Evolutionary conservation across 1,139 yeast genomes (phyloP).

Genomic region (Taiozyma sp.): DNA sequence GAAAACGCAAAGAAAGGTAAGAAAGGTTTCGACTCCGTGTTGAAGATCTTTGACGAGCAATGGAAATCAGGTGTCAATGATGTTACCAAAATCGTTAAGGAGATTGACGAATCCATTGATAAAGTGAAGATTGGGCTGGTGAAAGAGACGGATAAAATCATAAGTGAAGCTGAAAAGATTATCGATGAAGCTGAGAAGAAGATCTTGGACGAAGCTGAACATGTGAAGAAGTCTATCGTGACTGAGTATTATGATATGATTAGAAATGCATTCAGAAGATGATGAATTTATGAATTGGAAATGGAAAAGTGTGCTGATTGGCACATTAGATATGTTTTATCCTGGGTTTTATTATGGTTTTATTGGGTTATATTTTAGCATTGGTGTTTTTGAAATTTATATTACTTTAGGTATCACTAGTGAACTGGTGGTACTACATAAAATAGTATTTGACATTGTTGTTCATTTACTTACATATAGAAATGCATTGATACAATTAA

Average conservation of each 20-base stretch:
- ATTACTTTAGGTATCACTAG: background rate
- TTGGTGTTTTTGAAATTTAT: background rate
- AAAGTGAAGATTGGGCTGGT: slow-evolving; percentile 21
- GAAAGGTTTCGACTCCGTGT: slow-evolving; percentile 76
- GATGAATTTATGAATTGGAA: background rate
- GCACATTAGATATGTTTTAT: background rate
- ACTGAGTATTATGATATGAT: slow-evolving; percentile 25
- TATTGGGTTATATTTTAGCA: background rate
- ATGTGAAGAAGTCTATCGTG: slow-evolving; percentile 27
- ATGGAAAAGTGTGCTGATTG: background rate
- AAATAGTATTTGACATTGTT: background rate
- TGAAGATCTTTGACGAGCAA: slow-evolving; percentile 46
- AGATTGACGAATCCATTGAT: slow-evolving; percentile 24
- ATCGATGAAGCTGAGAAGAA: slow-evolving; percentile 9
- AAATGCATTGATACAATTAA: background rate
- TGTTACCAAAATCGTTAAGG: slow-evolving; percentile 24
- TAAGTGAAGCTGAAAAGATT: slow-evolving; percentile 8
- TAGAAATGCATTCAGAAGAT: slow-evolving; percentile 27
- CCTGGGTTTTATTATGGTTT: background rate
- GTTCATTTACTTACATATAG: background rate
- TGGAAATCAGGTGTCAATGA: slow-evolving; percentile 36
- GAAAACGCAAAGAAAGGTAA: slow-evolving; percentile 84
- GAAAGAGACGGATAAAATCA: slow-evolving; percentile 18
- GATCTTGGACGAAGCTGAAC: slow-evolving; percentile 4
- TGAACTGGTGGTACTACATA: background rate